Conservation (phyloP, 495 filamentous ascomycete genomes). For the Tuber magnatum region DNA sequence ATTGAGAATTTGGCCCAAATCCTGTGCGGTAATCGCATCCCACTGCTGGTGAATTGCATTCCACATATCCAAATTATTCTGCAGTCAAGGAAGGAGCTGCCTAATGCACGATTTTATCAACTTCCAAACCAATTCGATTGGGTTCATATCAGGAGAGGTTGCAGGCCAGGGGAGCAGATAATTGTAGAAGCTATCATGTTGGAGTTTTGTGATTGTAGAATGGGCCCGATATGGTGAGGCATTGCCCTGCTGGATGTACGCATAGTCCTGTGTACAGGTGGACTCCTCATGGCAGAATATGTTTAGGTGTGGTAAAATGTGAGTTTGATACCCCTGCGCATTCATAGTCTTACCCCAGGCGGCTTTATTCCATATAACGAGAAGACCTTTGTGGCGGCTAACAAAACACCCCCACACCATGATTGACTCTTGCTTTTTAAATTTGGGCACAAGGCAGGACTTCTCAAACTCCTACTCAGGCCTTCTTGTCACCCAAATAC, state of each 20-base stretch:
- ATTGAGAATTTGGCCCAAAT: neutral
- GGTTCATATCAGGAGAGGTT: neutral
- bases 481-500: slow-evolving; percentile 7
- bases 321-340: neutral
- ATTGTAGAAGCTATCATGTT: neutral
- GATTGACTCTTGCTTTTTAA: slow-evolving; percentile 10
- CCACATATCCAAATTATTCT: neutral
- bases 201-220: neutral
- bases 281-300: neutral
- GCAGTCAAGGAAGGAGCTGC: neutral
- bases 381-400: neutral
- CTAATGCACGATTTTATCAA: neutral
- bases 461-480: slow-evolving; percentile 4
- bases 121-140: neutral
- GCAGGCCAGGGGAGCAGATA: neutral
- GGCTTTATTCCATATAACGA: neutral
- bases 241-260: neutral
- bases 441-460: slow-evolving; percentile 15
- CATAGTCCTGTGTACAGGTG: neutral
- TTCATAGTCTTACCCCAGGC: neutral
- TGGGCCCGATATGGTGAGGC: neutral
- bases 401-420: slow-evolving; percentile 12
- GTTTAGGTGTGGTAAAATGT: neutral
- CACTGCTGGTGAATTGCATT: neutral
- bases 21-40: neutral